Evolutionary conservation across 768 basidiomycete genomes (phyloP), one percentile per base, ranked within the genome.

Genomic region (Coprinellus micaceus): DNA sequence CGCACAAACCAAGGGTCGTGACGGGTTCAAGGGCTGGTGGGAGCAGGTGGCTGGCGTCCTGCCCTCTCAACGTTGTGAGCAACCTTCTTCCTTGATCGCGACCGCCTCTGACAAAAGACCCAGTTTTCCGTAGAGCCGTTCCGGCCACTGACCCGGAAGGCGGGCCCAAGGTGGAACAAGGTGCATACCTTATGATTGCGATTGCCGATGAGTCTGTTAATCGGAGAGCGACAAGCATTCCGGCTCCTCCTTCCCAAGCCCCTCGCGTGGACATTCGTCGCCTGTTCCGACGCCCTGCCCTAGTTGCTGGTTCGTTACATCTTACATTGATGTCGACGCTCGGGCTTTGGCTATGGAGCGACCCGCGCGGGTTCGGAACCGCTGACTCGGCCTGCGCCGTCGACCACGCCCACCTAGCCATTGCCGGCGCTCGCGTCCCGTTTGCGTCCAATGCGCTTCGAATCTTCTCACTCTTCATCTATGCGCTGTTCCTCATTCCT

Each of bases 311-410:
- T 0, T 40, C 54, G 4, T 17, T 54, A 10, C 59, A 60, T n/a
- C 56, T 60, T n/a, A 53, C 56, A 12, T 28, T 58, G 21, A 48
- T 60, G 17, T 51, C 52, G 0, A 39, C 21, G 9, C 29, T 54
- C 13, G 59, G 59, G 2, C 1, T 60, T 15, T 60, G 59, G 59
- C 52, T 60, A 11, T 60, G 59, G 59, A 36, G 28, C 39, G 52
- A n/a, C 10, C 17, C 51, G 17, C 37, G 29, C 21, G 24, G 9
- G 9, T 57, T 57, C n/a, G 44, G 25, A 4, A 43, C 19, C 30
- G n/a, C 19, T 7, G 22, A 21, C 17, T 33, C 49, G 12, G 24
- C 33, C 33, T 29, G 39, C 43, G 28, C 49, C 22, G 39, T 46
- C 11, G n/a, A 41, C 3, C 48, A 47, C 1, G 29, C 30, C 9